Percentiles rank a stretch among this genome's conserved stretches.
Evolutionary conservation across 2,329 filamentous ascomycete species (phyloP).

Genomic region (Trichoderma sp.): DNA sequence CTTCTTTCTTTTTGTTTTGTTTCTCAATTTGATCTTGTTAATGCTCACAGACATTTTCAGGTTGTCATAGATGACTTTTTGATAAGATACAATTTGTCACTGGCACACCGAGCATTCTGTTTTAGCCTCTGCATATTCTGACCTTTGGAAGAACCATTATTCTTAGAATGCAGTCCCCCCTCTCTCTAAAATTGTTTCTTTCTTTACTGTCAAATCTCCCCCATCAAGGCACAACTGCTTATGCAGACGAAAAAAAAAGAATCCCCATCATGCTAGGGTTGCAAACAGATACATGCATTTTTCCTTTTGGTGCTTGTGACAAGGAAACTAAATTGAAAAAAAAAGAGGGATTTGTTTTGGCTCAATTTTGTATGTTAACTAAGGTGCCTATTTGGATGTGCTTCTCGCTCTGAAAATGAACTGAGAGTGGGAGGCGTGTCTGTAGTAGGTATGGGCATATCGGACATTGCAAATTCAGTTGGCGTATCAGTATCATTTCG

Average conservation of each 20-base stretch:
- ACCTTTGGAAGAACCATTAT: neutral
- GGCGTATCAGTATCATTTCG: constrained; percentile 1
- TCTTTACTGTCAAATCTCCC: neutral
- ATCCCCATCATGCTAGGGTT: neutral
- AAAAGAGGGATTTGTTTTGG: neutral
- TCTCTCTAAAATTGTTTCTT: neutral
- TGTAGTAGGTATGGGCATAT: neutral
- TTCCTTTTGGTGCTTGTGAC: neutral
- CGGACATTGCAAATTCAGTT: constrained; percentile 9
- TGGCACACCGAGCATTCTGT: constrained; percentile 9
- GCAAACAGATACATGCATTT: neutral
- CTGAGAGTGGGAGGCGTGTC: neutral
- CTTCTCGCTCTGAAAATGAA: neutral
- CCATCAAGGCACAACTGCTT: neutral
- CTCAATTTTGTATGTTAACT: neutral
- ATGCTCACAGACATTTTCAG: neutral
- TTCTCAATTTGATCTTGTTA: neutral
- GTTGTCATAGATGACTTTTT: constrained; percentile 12
- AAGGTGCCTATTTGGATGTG: neutral
- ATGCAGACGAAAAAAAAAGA: neutral
- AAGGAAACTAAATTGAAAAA: neutral
- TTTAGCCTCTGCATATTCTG: neutral
- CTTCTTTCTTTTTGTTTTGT: constrained; percentile 4
- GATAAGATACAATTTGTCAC: neutral
- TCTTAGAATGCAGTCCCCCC: neutral